Conservation (phyloP, 495 filamentous ascomycete species). For the Corynascus novoguineensis region DNA sequence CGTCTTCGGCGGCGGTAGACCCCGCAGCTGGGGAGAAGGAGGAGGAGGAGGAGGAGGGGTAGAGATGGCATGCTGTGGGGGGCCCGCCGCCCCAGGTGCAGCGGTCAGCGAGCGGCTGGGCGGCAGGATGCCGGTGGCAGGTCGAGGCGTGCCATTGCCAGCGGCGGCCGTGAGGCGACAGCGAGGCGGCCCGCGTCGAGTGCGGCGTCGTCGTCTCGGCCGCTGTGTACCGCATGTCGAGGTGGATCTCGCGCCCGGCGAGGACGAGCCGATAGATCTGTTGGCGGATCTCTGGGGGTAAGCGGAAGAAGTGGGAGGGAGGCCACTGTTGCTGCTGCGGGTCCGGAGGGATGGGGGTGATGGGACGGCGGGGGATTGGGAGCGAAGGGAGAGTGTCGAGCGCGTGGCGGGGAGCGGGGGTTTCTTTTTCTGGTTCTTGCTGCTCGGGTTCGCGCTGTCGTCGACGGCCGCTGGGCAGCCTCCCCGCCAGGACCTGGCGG, state of each 20-base stretch:
- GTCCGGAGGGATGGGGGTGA: not conserved
- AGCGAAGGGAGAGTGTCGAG: conserved; percentile 17
- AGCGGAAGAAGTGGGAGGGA: conserved; percentile 37
- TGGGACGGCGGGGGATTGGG: conserved; percentile 9
- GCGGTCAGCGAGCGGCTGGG: conserved; percentile 10
- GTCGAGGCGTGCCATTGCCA: conserved; percentile 18
- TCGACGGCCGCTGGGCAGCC: not conserved
- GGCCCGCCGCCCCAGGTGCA: conserved; percentile 13
- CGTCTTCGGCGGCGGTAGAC: too few species aligned
- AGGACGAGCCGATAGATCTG: conserved; percentile 27
- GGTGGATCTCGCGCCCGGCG: conserved; percentile 17
- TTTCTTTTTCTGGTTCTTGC: not conserved
- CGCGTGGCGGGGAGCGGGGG: not conserved
- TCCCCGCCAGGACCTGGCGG: not conserved
- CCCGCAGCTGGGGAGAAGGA: too few species aligned
- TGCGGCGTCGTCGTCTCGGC: conserved; percentile 11
- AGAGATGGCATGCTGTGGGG: conserved; percentile 13
- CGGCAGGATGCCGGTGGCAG: conserved; percentile 20
- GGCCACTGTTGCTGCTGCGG: conserved; percentile 16
- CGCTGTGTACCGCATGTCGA: conserved; percentile 21
- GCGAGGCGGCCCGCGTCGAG: conserved; percentile 10
- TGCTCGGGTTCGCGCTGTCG: not conserved
- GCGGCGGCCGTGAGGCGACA: conserved; percentile 2
- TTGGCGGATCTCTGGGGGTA: conserved; percentile 33
- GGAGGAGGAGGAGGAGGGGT: not conserved